Base-by-base conservation (phyloP, 2,329 filamentous ascomycete species). In the Botryosphaeria dothidea region DNA sequence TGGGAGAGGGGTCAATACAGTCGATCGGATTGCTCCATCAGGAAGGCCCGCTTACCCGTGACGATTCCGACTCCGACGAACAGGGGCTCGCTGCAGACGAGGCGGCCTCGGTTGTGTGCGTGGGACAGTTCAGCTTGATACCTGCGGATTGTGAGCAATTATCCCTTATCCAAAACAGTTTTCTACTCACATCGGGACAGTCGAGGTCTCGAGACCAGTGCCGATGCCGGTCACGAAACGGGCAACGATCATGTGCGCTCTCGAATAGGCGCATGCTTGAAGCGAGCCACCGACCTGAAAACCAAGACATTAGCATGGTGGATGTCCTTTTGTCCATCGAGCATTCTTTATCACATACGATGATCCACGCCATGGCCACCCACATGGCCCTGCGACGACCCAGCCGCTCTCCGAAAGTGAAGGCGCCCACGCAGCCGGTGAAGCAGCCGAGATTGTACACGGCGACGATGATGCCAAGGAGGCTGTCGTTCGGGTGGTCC, bases 41-140 rank as follows among this genome's bases (percentile, higher is more conserved):
- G 31, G 19, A 3, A 38, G 21, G 19, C n/a, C 19, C 19, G 29
- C 49, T 56, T 64, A 64, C 61, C 61, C 7, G 79, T 82, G 51
- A 82, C 82, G 61, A 83, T 81, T 36, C 81, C 81, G 58, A 83
- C 79, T 51, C 77, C 78, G 73, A 82, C 82, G 70, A 80, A 65
- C 15, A 65, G 43, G 27, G 62, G 83, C 71, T 81, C 85, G 54
- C 87, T 84, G 74, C 85, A 87, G 68, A 88, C 87, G 65, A 88
- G 76, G 56, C 86, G 81, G 68, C 86, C 86, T 68, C 86, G 82
- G 74, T 86, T 87, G 72, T 82, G 81, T 11, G 85, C 82, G 63
- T 79, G 78, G n/a, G 80, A 82, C 69, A 81, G 81, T 71, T 84
- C 82, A 3, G 82, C 81, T 73, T 84, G 82, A 70, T 83, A 85